A percentile compares a stretch with the other conserved stretches of the same genome.
These are phyloP conservation scores for Capronia americana DNA, from an alignment of 2,329 filamentous ascomycete genomes.

Conservation along the genomic window DNA sequence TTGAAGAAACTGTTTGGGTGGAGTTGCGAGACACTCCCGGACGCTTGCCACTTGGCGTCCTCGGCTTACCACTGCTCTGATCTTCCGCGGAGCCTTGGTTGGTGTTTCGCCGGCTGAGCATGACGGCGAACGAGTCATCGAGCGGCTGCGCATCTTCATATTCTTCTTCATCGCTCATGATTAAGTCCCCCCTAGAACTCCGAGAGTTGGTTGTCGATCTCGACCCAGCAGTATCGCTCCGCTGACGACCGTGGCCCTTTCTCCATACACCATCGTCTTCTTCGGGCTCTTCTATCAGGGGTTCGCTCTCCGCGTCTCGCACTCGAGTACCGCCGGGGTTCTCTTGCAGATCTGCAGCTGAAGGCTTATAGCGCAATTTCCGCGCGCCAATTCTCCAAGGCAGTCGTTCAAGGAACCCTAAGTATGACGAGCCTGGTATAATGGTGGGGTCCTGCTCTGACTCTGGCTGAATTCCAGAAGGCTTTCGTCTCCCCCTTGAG, in stretches of 20 bases:
- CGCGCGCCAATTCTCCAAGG: conserved; percentile 83
- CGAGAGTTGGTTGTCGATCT: conserved; percentile 84
- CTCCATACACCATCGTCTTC: conserved; percentile 49
- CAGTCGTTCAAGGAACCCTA: conserved; percentile 82
- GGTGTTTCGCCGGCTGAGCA: conserved; percentile 73
- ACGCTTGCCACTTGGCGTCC: conserved; percentile 47
- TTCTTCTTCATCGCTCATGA: conserved; percentile 83
- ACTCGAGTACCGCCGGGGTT: conserved; percentile 68
- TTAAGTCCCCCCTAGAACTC: conserved; percentile 85
- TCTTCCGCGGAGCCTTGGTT: conserved; percentile 65
- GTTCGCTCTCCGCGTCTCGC: conserved; percentile 67
- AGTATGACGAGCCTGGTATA: conserved; percentile 83
- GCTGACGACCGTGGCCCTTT: conserved; percentile 58
- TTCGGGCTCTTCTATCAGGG: conserved; percentile 70
- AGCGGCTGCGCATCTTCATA: conserved; percentile 85
- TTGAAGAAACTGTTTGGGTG: conserved; percentile 54
- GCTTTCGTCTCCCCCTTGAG: conserved; percentile 63
- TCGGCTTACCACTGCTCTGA: conserved; percentile 69
- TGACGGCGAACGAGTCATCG: conserved; percentile 89
- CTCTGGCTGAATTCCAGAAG: conserved; percentile 60
- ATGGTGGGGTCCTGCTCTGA: conserved; percentile 75
- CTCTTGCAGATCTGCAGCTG: conserved; percentile 87
- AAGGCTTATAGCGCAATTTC: conserved; percentile 85
- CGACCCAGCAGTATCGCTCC: conserved; percentile 80
- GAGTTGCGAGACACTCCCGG: conserved; percentile 57